Conservation (phyloP, 768 basidiomycete genomes). For the Thelephora ganbajun region DNA sequence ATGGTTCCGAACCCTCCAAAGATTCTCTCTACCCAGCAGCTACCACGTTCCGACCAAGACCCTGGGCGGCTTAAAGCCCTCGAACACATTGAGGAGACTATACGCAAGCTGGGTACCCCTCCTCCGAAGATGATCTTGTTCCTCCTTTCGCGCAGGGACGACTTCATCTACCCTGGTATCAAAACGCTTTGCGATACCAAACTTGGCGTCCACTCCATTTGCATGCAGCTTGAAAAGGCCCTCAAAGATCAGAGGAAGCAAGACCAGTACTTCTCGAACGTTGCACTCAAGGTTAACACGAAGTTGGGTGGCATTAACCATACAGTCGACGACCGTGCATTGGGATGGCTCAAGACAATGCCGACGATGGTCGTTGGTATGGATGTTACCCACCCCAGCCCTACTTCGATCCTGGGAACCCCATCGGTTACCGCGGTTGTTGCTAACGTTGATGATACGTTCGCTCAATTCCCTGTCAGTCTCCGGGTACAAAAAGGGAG, state of each 20-base stretch:
- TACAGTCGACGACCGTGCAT: slow-evolving; percentile 35
- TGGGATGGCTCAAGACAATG: slow-evolving; percentile 50
- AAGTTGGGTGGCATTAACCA: slow-evolving; percentile 80
- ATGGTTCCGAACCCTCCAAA: slow-evolving; percentile 24
- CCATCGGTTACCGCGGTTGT: slow-evolving; percentile 80
- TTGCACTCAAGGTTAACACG: slow-evolving; percentile 70
- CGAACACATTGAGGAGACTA: slow-evolving; percentile 20
- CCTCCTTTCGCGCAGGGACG: slow-evolving; percentile 51
- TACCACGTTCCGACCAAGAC: slow-evolving; percentile 22
- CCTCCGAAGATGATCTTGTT: slow-evolving; percentile 55
- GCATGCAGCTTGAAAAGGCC: slow-evolving; percentile 54
- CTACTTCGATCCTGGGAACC: slow-evolving; percentile 49
- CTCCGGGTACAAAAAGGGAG: slow-evolving; percentile 49
- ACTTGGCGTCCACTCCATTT: slow-evolving; percentile 64
- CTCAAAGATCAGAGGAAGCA: slow-evolving; percentile 39
- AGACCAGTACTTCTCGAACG: slow-evolving; percentile 73
- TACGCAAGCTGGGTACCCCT: slow-evolving; percentile 14
- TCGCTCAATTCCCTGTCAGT: slow-evolving; percentile 70
- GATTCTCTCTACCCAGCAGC: slow-evolving; percentile 20
- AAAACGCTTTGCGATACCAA: slow-evolving; percentile 66
- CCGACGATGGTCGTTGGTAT: slow-evolving; percentile 79
- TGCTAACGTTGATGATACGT: slow-evolving; percentile 53
- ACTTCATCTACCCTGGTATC: slow-evolving; percentile 68
- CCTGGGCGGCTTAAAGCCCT: slow-evolving; percentile 28
- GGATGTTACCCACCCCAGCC: slow-evolving; percentile 73